Base-by-base conservation (phyloP, 2,329 filamentous ascomycete species). In the Parastagonospora avenae region DNA sequence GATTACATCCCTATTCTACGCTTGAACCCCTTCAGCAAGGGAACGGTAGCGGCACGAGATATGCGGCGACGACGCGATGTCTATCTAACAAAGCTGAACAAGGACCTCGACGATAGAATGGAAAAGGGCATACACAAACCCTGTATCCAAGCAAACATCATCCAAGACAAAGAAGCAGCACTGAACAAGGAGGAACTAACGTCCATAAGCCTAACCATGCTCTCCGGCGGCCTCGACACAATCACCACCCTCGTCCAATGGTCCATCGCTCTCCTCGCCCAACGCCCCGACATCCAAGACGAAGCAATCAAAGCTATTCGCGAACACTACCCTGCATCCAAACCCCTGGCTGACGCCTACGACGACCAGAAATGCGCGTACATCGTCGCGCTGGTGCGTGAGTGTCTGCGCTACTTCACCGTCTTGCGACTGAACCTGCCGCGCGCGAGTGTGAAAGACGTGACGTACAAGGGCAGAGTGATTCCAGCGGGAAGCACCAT, bases 111-210 rank as follows among this genome's bases (percentile, higher is more conserved):
- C 49, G 79, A 83, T 16, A 77, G 83, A 1, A 87, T 88, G 74
- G 79, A 78, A 42, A 82, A 82, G 38, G 84, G 84, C 0, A 84
- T 76, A 0, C 79, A 87, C 63, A 80, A 81, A 57, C 84, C 85
- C 0, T 88, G 86, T 62, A 88, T 88, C 37, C 85, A 88, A 54
- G 85, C 84, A 4, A 88, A 87, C 54, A 80, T 88, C 29, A 86
- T 88, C 52, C 73, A 82, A 40, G 85, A 88, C 57, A 80, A 83
- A 57, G 85, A 88, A 32, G 81, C 84, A 0, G 84, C 82, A 54
- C 72, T 88, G 12, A 86, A 82, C 70, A 78, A 79, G 33, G 84
- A 82, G 42, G 86, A 89, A 57, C 76, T 88, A 31, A 86, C 80
- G 0, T 85, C 82, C 0, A 88, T 88, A 59, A 86, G 83, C 54